These are phyloP conservation scores for Psilocybe cubensis DNA, from an alignment of 768 basidiomycete genomes.

Conservation along the genomic window DNA sequence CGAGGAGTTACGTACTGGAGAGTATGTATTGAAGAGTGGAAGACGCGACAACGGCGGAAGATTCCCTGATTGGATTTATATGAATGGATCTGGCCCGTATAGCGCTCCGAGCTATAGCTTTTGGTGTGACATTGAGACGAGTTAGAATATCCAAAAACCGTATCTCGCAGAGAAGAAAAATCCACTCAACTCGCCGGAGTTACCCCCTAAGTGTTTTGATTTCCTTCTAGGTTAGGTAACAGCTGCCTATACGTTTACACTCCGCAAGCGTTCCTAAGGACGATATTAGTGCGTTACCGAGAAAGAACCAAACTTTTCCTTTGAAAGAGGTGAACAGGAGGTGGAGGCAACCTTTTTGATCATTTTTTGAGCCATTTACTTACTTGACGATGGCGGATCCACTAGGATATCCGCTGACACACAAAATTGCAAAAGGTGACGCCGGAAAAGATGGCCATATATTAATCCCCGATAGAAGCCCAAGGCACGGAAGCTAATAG, in stretches of 20 bases:
- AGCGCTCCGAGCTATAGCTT: conserved; percentile 20
- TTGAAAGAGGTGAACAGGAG: not conserved
- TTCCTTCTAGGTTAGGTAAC: conserved; percentile 7
- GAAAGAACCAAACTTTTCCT: not conserved
- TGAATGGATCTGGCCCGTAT: conserved; percentile 21
- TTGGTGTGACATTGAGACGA: conserved; percentile 22
- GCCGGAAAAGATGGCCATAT: conserved; percentile 19
- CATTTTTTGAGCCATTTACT: not conserved
- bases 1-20: conserved; percentile 32
- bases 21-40: conserved; percentile 18
- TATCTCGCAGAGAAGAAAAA: conserved; percentile 22
- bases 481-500: conserved; percentile 31
- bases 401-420: conserved; percentile 12
- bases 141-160: conserved; percentile 32
- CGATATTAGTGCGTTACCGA: conserved; percentile 3
- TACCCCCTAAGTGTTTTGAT: conserved; percentile 16
- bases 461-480: conserved; percentile 33
- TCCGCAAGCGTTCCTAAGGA: conserved; percentile 8
- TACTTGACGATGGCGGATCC: conserved; percentile 19
- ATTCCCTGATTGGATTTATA: conserved; percentile 30
- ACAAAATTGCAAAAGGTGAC: conserved; percentile 17
- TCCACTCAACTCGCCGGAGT: conserved; percentile 4
- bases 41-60: conserved; percentile 33
- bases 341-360: not conserved
- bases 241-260: conserved; percentile 7